Evolutionary conservation across 257 asterid genomes (phyloP).

Genomic region (Nicotiana tomentosiformis): DNA sequence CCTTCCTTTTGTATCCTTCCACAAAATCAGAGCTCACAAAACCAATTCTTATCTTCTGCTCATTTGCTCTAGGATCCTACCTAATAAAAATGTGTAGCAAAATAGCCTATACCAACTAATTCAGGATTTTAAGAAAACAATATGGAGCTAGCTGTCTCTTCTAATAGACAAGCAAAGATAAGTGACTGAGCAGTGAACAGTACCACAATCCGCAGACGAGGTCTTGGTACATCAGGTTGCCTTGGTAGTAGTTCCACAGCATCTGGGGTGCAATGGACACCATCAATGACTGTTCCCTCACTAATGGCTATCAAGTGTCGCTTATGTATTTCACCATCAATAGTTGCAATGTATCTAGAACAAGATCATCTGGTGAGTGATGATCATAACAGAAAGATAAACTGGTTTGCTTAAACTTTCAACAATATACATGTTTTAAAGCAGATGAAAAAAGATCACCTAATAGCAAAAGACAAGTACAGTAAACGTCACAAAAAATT

Average conservation of each 20-base stretch:
- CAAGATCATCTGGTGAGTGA: conserved; percentile 12
- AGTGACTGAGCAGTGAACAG: conserved; percentile 2
- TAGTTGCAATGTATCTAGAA: conserved; percentile 82
- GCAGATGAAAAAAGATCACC: conserved; percentile 6
- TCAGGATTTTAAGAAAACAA: not conserved
- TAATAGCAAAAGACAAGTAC: not conserved
- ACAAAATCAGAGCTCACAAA: not conserved
- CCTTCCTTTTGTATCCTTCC: not conserved
- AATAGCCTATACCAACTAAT: not conserved
- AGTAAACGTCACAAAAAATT: not conserved
- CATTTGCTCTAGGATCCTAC: not conserved
- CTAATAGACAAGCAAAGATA: not conserved
- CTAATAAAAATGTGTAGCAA: not conserved
- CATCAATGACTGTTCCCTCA: conserved; percentile 83
- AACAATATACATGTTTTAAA: conserved; percentile 9
- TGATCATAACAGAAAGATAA: not conserved
- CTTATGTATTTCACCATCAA: conserved; percentile 58
- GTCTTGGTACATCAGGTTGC: conserved; percentile 72
- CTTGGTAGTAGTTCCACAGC: conserved; percentile 75
- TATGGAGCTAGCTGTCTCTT: not conserved
- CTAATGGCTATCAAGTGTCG: conserved; percentile 67
- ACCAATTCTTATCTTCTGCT: not conserved
- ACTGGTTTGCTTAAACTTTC: not conserved
- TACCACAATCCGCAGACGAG: conserved; percentile 94
- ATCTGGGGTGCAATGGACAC: conserved; percentile 82